Base-by-base conservation (phyloP, 768 basidiomycete genomes). In the Leccinum boreale region DNA sequence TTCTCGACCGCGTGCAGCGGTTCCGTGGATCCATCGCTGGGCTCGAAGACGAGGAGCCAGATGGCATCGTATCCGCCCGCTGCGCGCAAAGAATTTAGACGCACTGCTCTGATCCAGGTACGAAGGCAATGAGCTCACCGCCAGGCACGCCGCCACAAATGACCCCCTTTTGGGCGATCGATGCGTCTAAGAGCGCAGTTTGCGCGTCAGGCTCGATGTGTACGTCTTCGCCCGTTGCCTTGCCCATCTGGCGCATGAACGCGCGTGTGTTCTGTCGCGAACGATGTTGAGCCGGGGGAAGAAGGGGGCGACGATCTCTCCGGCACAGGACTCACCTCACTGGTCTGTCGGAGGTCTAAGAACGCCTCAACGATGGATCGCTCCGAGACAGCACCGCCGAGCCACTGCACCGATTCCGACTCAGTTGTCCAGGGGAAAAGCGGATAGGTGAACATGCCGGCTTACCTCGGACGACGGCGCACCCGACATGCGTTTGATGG, bases 51-150 rank as follows among this genome's bases (percentile, higher is more conserved):
- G 15, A 99, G 82, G 5, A 99, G 77, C 93, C 94, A 98, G 58
- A 98, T 83, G 7, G 97, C 97, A 69, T 99, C 97, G 72, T 91
- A 98, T 2, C 97, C 97, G 10, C 97, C 97, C 53, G 97, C 97
- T 98, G 62, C 54, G 35, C 24, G 42, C 10, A 46, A 8, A 62
- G 45, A 62, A 54, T 33, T 53, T 11, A 50, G 44, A n/a, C 8
- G 3, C 7, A 2, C 0, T 23, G 45, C 45, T 24, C 28, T 1
- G 4, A 36, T 14, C 6, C 39, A 39, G 11, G 11, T 49, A 17
- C 11, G 17, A 23, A 26, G 36, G 29, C 29, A 52, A 45, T 46
- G 28, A 21, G 71, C 89, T 64, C 67, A 94, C 95, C 95, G 44
- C 97, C 97, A 6, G 97, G 97, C 5, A 98, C 97, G 19, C 96